Percentiles rank a stretch among this genome's conserved stretches.
phyloP scores from a whole-genome alignment of 139 green algal species.

The Monoraphidium neglectum region DNA sequence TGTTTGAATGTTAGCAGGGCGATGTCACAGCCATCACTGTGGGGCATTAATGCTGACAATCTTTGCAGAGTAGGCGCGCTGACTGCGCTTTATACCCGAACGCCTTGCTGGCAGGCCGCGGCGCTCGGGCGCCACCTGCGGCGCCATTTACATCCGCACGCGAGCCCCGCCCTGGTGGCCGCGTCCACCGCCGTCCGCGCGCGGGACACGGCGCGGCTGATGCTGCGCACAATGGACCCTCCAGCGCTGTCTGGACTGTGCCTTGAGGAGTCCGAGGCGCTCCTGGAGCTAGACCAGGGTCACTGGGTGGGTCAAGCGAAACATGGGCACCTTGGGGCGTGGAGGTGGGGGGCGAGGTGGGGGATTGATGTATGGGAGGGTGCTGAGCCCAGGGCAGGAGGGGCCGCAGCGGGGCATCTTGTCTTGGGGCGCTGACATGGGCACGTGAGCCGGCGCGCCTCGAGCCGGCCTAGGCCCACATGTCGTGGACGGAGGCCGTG shows the following conservation, averaged over 20 bases:
- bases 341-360: background rate
- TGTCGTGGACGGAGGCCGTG: background rate
- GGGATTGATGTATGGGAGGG: too few relatives aligned
- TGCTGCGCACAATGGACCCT: background rate
- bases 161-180: background rate
- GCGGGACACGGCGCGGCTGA: background rate
- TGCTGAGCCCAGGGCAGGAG: background rate
- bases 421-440: background rate
- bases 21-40: background rate
- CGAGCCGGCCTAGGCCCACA: too few relatives aligned
- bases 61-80: background rate
- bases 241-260: background rate
- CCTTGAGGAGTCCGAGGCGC: conserved; percentile 1
- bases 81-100: background rate
- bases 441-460: too few relatives aligned
- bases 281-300: conserved; percentile 34
- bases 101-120: background rate
- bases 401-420: background rate
- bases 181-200: conserved; percentile 19
- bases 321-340: background rate
- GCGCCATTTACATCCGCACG: background rate
- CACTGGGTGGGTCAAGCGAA: conserved; percentile 18
- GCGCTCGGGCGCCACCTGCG: conserved; percentile 9
- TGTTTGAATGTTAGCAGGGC: too few relatives aligned
- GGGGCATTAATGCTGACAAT: background rate